Evolutionary conservation across 2,329 filamentous ascomycete species (phyloP).

Genomic region (Claviceps spartinae): DNA sequence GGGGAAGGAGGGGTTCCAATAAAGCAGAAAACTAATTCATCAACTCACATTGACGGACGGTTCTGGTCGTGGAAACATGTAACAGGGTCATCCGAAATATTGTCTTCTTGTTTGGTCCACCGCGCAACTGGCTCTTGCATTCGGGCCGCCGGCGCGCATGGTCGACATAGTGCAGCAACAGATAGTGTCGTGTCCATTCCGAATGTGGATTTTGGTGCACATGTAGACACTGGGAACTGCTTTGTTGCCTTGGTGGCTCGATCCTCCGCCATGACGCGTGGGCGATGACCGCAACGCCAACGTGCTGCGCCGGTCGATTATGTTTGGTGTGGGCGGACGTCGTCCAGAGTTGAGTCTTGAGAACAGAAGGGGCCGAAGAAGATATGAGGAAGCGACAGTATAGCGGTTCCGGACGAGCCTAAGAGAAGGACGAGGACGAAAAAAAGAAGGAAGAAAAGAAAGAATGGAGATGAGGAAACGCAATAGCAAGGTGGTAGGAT

Average conservation of each 20-base stretch:
- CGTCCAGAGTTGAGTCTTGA: neutral
- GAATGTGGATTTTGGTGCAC: neutral
- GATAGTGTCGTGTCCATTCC: slow-evolving; percentile 1
- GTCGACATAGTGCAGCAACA: neutral
- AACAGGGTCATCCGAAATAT: neutral
- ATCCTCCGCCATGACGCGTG: slow-evolving; percentile 5
- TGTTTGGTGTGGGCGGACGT: neutral
- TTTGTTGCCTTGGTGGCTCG: slow-evolving; percentile 1
- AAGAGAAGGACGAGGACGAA: neutral
- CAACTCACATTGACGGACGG: slow-evolving; percentile 4
- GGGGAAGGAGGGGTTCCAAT: neutral
- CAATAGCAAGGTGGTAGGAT: neutral
- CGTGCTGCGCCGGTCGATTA: neutral
- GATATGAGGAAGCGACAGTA: neutral
- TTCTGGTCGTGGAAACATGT: slow-evolving; percentile 1
- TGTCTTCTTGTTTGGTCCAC: slow-evolving; percentile 1
- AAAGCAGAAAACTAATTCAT: neutral
- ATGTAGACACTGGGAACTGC: slow-evolving; percentile 2
- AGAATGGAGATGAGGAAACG: neutral
- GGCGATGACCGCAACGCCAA: neutral
- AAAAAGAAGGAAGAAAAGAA: neutral
- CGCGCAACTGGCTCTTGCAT: slow-evolving; percentile 1
- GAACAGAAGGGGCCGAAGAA: neutral
- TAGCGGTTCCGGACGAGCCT: neutral
- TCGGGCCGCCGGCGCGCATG: neutral